Evolutionary conservation across 441 rosid genomes (phyloP), one percentile per base, ranked within the genome.

Genomic region (Syzygium syzygioides): DNA sequence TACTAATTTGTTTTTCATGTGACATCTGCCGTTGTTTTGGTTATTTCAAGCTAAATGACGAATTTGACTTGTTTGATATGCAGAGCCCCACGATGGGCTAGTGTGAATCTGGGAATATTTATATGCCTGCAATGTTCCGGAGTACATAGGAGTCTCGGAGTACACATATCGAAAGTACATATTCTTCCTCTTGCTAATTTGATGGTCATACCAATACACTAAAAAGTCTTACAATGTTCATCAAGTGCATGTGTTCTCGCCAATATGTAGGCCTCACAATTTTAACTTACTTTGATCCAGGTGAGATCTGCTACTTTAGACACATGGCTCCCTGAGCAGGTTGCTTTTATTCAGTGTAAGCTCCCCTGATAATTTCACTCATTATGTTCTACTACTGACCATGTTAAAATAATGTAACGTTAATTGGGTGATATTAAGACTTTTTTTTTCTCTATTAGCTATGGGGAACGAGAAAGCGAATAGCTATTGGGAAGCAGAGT

Each of bases 51-150:
- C 79, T 34, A 68, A 54, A 26, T 18, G 17, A n/a, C 0, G 19
- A 28, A 14, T 80, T 41, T 76, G 85, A 79, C 62, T 71, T 50
- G 56, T 76, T 83, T 66, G 26, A 85, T 56, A 59, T 88, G 60
- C 91, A 90, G 91, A 83, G 96, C 91, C 66, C 96, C 98, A 57
- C 91, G 98, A 90, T 95, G 97, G 98, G 96, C 98, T 20, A 96
- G 98, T 53, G 97, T 96, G 86, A 96, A 96, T 92, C 93, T 96
- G 71, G 97, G 98, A 87, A 95, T 96, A 90, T 96, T 96, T 92
- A 94, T 96, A 88, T 96, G 98, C 94, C 92, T 96, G 95, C 98
- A 94, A 80, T 95, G 98, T 90, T 95, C 98, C 25, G 98, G 98
- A 89, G 89, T 95, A 86, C 98, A 96, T 89, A 92, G 98, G 90